Percentiles rank a stretch among this genome's conserved stretches.
phyloP scores from a whole-genome alignment of 352 stramenopile species.

The Phytophthora gonapodyides region DNA sequence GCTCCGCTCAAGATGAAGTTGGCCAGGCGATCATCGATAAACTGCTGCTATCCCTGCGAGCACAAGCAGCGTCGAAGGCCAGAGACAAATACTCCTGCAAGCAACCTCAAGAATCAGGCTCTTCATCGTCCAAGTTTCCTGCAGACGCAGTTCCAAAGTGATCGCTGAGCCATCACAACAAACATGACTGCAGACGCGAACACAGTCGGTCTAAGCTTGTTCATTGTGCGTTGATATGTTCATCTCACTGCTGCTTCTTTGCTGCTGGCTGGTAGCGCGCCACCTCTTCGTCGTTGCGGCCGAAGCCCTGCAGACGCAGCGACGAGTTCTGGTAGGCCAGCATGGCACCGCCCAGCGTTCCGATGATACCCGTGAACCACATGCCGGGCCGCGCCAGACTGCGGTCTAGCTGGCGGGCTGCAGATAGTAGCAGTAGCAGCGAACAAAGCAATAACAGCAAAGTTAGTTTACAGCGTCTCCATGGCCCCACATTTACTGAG shows the following conservation, averaged over 20 bases:
- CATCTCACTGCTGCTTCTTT: slow-evolving; percentile 11
- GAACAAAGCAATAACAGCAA: slow-evolving; percentile 4
- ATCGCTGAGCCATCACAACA: not conserved
- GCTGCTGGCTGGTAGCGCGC: slow-evolving; percentile 39
- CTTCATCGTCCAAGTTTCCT: too few relatives aligned
- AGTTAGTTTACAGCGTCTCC: not conserved
- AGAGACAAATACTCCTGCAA: too few relatives aligned
- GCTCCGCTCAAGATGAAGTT: slow-evolving; percentile 31
- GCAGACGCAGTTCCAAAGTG: too few relatives aligned
- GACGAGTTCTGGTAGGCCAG: slow-evolving; percentile 83
- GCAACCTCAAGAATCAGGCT: too few relatives aligned
- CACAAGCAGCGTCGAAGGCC: not conserved
- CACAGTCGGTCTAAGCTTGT: not conserved
- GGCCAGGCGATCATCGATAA: not conserved
- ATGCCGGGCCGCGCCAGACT: slow-evolving; percentile 68
- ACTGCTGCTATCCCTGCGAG: not conserved
- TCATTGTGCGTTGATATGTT: slow-evolving; percentile 1
- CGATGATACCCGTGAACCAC: slow-evolving; percentile 77
- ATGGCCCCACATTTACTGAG: not conserved
- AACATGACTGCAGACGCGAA: not conserved
- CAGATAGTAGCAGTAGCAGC: not conserved
- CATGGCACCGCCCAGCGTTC: slow-evolving; percentile 59
- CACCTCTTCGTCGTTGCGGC: slow-evolving; percentile 74
- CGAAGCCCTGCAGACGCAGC: slow-evolving; percentile 77
- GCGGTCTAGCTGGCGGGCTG: slow-evolving; percentile 64